Conservation (phyloP, 2,329 filamentous ascomycete genomes). For the Stagonosporopsis tanaceti region DNA sequence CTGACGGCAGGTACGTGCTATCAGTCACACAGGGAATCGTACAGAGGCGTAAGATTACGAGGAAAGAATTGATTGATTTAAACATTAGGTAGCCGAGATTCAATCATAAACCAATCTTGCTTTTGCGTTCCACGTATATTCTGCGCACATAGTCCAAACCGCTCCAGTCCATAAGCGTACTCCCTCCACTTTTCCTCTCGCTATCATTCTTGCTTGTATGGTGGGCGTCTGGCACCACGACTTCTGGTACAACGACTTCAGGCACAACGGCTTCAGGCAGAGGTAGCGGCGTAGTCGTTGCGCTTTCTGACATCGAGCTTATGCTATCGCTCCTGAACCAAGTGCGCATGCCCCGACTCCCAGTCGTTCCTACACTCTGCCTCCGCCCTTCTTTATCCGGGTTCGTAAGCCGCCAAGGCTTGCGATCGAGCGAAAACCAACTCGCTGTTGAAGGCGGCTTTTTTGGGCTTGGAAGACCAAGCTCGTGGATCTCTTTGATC, state of each 20-base stretch:
- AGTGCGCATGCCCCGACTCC: constrained; percentile 6
- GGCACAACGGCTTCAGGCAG: too few relatives aligned
- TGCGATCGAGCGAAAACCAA: constrained; percentile 12
- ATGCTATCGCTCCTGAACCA: constrained; percentile 13
- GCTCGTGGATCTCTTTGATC: constrained; percentile 11
- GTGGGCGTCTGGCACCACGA: not conserved
- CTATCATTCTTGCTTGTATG: not conserved
- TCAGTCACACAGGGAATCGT: not conserved
- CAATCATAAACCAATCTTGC: constrained; percentile 10
- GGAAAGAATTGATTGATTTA: not conserved
- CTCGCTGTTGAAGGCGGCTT: constrained; percentile 2
- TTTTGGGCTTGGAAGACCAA: constrained; percentile 16
- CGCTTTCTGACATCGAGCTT: not conserved
- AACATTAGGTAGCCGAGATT: not conserved
- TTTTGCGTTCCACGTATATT: constrained; percentile 14
- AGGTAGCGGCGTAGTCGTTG: not conserved
- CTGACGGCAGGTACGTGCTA: not conserved
- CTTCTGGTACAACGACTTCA: too few relatives aligned
- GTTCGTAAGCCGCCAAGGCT: constrained; percentile 12
- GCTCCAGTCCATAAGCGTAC: constrained; percentile 16
- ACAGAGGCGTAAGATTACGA: too few relatives aligned
- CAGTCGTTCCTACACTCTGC: not conserved
- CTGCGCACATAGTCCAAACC: constrained; percentile 18
- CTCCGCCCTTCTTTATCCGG: not conserved
- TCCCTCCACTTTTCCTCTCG: constrained; percentile 10